These are phyloP conservation scores for Coriaria nepalensis DNA, from an alignment of 306 rosid genomes.

Conservation along the genomic window DNA sequence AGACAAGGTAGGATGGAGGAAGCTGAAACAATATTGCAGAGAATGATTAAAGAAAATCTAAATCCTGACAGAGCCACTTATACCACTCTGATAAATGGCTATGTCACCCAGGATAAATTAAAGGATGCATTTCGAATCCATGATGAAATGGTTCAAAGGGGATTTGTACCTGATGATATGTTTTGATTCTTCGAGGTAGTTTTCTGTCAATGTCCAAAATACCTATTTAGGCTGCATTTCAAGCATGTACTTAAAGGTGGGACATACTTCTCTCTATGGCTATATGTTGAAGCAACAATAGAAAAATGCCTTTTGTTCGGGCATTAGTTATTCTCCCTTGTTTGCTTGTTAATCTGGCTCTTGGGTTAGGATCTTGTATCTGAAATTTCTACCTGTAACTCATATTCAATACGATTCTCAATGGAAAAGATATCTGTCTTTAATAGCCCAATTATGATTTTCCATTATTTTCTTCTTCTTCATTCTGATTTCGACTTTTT, in stretches of 20 bases:
- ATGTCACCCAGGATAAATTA: constrained; percentile 70
- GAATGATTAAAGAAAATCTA: constrained; percentile 68
- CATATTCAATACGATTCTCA: no score
- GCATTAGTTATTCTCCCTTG: no score
- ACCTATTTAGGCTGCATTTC: constrained; percentile 4
- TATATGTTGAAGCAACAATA: no score
- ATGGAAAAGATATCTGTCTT: no score
- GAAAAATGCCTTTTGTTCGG: no score
- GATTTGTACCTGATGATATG: constrained; percentile 81
- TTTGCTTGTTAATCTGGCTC: no score
- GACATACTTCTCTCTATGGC: constrained; percentile 8
- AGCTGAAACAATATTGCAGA: constrained; percentile 56
- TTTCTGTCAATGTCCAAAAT: constrained; percentile 6
- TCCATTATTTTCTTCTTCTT: no score
- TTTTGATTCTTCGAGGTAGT: constrained; percentile 37
- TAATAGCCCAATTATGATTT: no score
- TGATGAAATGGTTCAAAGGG: constrained; percentile 85
- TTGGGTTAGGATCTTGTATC: no score
- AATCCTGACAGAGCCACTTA: constrained; percentile 68
- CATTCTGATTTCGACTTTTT: no score
- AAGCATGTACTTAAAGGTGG: constrained; percentile 19
- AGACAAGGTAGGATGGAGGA: constrained; percentile 61
- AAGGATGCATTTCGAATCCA: constrained; percentile 77
- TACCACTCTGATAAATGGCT: constrained; percentile 64
- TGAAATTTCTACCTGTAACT: no score